These are phyloP conservation scores for Theobroma cacao DNA, from an alignment of 345 rosid genomes.

Conservation along the genomic window DNA sequence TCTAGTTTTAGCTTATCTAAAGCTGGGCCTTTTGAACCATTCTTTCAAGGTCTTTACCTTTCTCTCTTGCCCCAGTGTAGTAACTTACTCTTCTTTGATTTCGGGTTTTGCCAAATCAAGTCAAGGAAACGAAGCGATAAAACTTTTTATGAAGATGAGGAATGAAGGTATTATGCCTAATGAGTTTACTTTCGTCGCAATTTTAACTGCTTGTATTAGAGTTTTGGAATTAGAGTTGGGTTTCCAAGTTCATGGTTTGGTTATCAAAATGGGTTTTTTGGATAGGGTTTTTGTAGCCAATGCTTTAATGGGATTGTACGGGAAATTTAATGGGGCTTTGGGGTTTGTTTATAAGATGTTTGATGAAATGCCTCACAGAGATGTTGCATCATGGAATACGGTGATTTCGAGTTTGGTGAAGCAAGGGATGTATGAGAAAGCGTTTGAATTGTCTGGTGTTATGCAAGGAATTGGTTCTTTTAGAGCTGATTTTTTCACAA, in stretches of 20 bases:
- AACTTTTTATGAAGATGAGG: conserved; percentile 62
- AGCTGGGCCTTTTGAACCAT: conserved; percentile 48
- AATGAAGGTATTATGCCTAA: conserved; percentile 45
- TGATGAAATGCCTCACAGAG: conserved; percentile 65
- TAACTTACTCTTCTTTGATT: conserved; percentile 63
- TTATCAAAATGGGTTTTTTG: conserved; percentile 35
- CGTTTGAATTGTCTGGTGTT: conserved; percentile 43
- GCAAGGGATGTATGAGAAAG: conserved; percentile 33
- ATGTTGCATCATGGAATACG: conserved; percentile 71
- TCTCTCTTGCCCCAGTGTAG: conserved; percentile 57
- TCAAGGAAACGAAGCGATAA: conserved; percentile 47
- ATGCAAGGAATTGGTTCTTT: conserved; percentile 35
- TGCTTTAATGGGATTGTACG: conserved; percentile 66
- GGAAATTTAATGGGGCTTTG: conserved; percentile 30
- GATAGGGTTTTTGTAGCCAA: conserved; percentile 55
- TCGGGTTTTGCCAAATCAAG: conserved; percentile 56
- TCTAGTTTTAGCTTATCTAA: conserved; percentile 59
- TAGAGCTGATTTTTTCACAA: conserved; percentile 51
- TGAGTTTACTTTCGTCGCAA: conserved; percentile 47
- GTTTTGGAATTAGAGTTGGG: conserved; percentile 44
- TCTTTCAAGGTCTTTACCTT: conserved; percentile 50
- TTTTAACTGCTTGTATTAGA: conserved; percentile 54
- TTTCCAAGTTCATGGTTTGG: conserved; percentile 50
- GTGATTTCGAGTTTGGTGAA: conserved; percentile 60
- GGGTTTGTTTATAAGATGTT: conserved; percentile 48